Evolutionary conservation across 2,329 filamentous ascomycete genomes (phyloP).

Genomic region (Onygenales sp.): DNA sequence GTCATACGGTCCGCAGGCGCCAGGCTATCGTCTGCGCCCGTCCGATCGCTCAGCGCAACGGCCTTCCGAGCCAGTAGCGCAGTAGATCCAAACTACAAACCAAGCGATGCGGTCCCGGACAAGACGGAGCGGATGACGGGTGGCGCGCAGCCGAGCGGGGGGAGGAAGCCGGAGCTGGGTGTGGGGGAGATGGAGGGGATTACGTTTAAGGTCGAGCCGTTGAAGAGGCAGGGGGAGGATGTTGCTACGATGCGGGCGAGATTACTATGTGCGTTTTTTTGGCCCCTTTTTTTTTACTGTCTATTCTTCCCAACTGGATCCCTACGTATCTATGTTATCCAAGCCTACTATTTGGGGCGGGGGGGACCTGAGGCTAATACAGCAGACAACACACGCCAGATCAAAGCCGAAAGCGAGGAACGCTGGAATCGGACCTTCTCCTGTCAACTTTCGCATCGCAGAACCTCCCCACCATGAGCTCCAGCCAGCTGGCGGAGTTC

Average conservation of each 20-base stretch:
- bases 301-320: not conserved
- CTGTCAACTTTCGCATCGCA: conserved; percentile 88
- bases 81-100: conserved; percentile 46
- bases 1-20: conserved; percentile 30
- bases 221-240: conserved; percentile 76
- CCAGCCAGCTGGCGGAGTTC: conserved; percentile 68
- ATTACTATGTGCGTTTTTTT: conserved; percentile 50
- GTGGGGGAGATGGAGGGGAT: conserved; percentile 84
- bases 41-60: conserved; percentile 24
- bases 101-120: conserved; percentile 51
- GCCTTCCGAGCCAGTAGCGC: conserved; percentile 36
- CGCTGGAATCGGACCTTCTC: conserved; percentile 88
- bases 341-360: not conserved
- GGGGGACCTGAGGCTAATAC: not conserved
- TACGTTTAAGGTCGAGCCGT: conserved; percentile 80
- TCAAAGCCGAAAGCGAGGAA: conserved; percentile 93
- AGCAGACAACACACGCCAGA: conserved; percentile 45
- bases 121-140: conserved; percentile 59
- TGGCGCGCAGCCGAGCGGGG: conserved; percentile 30
- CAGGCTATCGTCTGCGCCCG: conserved; percentile 10
- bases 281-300: not conserved
- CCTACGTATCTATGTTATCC: not conserved
- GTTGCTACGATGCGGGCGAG: conserved; percentile 77
- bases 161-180: conserved; percentile 34
- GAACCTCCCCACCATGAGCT: conserved; percentile 65